Base-by-base conservation (phyloP, 202 grass and related monocot genomes). In the Setaria italica region DNA sequence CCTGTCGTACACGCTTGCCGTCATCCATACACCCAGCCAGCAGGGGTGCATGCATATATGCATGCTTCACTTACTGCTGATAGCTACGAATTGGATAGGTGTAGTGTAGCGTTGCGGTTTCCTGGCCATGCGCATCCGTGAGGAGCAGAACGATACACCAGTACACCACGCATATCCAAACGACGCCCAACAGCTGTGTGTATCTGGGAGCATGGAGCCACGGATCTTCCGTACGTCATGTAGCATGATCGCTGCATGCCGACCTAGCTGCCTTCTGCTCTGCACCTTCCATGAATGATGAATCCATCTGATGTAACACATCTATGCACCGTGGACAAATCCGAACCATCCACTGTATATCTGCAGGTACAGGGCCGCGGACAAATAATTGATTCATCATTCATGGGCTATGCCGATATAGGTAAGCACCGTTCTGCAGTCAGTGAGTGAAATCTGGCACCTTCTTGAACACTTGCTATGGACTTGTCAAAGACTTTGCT, bases 51-150 rank as follows among this genome's bases (percentile, higher is more conserved):
- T 60, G 57, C 56, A 49, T 49, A 25, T 25, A 25, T 57, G 20
- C 8, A 59, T 21, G 59, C 20, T 14, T 33, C 1, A 14, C 4
- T 15, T 33, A 6, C 29, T 1, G 11, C 30, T 63, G 29, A 30
- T 33, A 63, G 60, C 19, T 21, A 9, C 47, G n/a, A 10, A 9
- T 33, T 14, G 29, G n/a, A 30, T 67, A 67, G 64, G 63, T 17
- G 14, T 14, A 25, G 4, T 10, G 8, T 45, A 45, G 5, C 14
- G 62, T 35, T 43, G 17, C 9, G 60, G 15, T 39, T 14, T 74
- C 77, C 58, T 80, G 57, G 57, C 70, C 85, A 54, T 71, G 65
- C 45, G 51, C 45, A 51, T 21, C 33, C 68, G 16, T 64, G 67
- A 80, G 84, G 56, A 73, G 67, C 21, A 80, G 57, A 63, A 21